phyloP scores from a whole-genome alignment of 1,139 yeast species.

The Hanseniaspora gamundiae region DNA sequence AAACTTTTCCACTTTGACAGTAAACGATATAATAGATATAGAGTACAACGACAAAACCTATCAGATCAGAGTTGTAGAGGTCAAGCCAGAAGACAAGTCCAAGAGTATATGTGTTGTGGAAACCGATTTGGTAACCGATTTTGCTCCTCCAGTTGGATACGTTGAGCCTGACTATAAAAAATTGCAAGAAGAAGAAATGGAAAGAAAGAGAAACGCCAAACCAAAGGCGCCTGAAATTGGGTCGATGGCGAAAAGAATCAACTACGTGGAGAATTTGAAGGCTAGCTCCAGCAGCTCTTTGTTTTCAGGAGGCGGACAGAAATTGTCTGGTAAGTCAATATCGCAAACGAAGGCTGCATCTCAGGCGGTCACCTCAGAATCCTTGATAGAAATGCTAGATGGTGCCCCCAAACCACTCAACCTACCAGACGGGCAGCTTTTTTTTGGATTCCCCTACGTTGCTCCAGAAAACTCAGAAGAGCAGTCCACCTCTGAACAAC shows the following conservation, averaged over 20 bases:
- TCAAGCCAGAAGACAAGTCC: constrained; percentile 57
- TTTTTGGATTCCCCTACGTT: constrained; percentile 84
- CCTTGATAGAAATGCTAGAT: constrained; percentile 16
- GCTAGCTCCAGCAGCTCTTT: constrained; percentile 25
- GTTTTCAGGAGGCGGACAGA: constrained; percentile 58
- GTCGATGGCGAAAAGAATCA: constrained; percentile 68
- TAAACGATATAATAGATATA: constrained; percentile 75
- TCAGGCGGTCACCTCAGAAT: neutral
- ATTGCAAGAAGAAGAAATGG: constrained; percentile 12
- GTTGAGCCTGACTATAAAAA: constrained; percentile 66
- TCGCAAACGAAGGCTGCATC: constrained; percentile 9
- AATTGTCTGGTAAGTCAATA: constrained; percentile 51
- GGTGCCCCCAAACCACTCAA: constrained; percentile 62
- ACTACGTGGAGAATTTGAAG: constrained; percentile 49
- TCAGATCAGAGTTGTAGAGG: constrained; percentile 77
- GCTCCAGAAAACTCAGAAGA: constrained; percentile 47
- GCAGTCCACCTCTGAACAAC: constrained; percentile 28
- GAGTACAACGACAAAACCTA: constrained; percentile 70
- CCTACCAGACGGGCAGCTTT: constrained; percentile 75
- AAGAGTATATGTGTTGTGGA: constrained; percentile 88
- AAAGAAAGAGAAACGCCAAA: constrained; percentile 8
- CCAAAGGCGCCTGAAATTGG: constrained; percentile 28
- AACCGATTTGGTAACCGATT: constrained; percentile 92
- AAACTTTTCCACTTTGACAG: constrained; percentile 78
- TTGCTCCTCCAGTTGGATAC: constrained; percentile 98